Evolutionary conservation across 2,329 filamentous ascomycete genomes (phyloP), one percentile per base, ranked within the genome.

Genomic region (Phialophora verrucosa): DNA sequence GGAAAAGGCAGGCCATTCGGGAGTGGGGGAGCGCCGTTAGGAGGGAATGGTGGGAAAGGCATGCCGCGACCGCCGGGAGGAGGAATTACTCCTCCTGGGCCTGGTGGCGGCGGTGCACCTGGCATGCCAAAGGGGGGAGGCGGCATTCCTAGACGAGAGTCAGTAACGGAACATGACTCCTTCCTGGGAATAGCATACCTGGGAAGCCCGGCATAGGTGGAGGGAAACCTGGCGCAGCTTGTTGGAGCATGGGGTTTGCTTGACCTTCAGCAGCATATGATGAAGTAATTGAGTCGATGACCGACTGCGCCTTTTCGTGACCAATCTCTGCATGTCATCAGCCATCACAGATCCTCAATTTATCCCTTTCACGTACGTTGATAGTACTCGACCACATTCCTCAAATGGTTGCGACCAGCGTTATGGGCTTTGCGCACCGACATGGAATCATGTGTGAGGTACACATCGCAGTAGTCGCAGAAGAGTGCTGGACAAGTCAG

Each of bases 381-480:
- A 80, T 99, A 99, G 83, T 99, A 99, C 78, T 97, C 93, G 74
- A 97, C 90, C 32, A 99, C 95, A 80, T 99, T 99, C 76, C 95
- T 91, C 70, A 99, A 83, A 78, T 99, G 95, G 83, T 99, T 99
- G 75, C 94, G 89, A 69, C 95, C 95, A 78, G 88, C 91, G 84
- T 99, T 99, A 82, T 99, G 95, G 58, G 95, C 95, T 83, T 98
- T 98, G 75, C 95, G 93, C 81, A 99, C 95, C 82, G 93, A 97
- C 94, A 98, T 98, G 54, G 93, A 97, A 85, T 99, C 95, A 86
- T 99, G 95, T 73, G 95, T 99, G 74, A 99, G 91, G 86, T 99
- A 99, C 80, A 99, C 95, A 90, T 99, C 95, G 87, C 95, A 99
- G 82, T 99, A 99, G 80, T 99, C 95, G 85, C 85, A 92, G 79